Evolutionary conservation across 441 rosid genomes (phyloP).

Genomic region (Euphorbia schlechtendalii): DNA sequence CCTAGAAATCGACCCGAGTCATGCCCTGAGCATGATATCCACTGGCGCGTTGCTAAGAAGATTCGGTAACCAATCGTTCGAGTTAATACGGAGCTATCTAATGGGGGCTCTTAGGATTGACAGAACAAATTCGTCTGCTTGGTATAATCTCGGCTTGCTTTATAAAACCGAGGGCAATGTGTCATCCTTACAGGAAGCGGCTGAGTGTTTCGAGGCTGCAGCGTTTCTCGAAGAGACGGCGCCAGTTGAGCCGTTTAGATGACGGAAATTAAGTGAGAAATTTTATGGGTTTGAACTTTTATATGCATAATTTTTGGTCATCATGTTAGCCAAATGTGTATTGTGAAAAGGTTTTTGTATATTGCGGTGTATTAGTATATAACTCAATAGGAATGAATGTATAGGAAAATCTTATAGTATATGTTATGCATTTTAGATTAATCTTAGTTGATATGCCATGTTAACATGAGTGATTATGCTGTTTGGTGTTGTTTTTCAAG

Average conservation of each 20-base stretch:
- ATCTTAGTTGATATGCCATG: no score
- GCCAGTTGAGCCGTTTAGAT: conserved; percentile 84
- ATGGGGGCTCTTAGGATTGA: conserved; percentile 64
- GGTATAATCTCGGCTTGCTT: conserved; percentile 78
- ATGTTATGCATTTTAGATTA: no score
- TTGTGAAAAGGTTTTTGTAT: conserved; percentile 1
- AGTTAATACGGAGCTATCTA: conserved; percentile 51
- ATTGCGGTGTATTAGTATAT: conserved; percentile 4
- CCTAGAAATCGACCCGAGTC: conserved; percentile 51
- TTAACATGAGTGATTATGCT: no score
- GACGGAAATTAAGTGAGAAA: conserved; percentile 9
- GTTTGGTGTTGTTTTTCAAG: no score
- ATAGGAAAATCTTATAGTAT: no score
- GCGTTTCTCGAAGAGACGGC: conserved; percentile 52
- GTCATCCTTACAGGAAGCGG: conserved; percentile 52
- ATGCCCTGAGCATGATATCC: conserved; percentile 70
- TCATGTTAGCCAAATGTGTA: conserved; percentile 1
- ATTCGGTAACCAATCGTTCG: conserved; percentile 34
- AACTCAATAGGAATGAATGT: background rate
- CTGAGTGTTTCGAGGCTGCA: conserved; percentile 73
- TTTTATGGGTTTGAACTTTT: background rate
- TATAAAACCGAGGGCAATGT: conserved; percentile 40
- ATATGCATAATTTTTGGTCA: background rate
- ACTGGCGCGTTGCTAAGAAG: conserved; percentile 47
- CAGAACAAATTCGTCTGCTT: conserved; percentile 58